Base-by-base conservation (phyloP, 345 rosid genomes). In the Draba incana region DNA sequence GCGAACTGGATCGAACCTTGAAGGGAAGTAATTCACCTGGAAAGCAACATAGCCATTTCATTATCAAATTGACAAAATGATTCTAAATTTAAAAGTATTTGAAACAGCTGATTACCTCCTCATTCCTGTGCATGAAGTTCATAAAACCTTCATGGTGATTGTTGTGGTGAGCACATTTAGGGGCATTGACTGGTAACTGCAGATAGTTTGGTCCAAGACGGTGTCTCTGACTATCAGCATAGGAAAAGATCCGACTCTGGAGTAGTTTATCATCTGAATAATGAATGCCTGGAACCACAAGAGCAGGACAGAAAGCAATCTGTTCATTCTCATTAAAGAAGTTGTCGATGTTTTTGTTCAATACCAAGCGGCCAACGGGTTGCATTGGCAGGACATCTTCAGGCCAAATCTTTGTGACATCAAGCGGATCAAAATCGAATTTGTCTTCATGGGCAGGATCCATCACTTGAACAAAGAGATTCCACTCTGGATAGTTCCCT, bases 201-300 rank as follows among this genome's bases (percentile, higher is more conserved):
- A 94, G 82, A 78, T 94, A 94, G 85, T 92, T 94, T 24, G 99
- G 99, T 70, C 98, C 98, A 49, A 94, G 98, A 38, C 99, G 96
- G 80, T 94, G 96, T 76, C 99, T 88, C 79, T 94, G 99, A 41
- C 98, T 94, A 77, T 94, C 99, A 20, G 92, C 16, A 60, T 94
- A 94, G 11, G 99, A 84, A 70, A 94, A 94, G 77, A 92, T 72
- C 15, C 98, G 78, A 73, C 82, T 80, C 84, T 92, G 99, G 57
- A 94, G 98, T 55, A 89, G 55, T 70, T 94, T 94, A 76, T 94
- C 99, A 69, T 94, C 84, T 6, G 99, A 92, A 69, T 85, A 94
- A 56, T 86, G 80, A 61, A 94, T 52, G 12, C 99, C 98, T 53
- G 99, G 99, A 75, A 94, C 98, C 63, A 92, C 84, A 84, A 85